Evolutionary conservation across 257 asterid genomes (phyloP).

Genomic region (Rauvolfia tetraphylla): DNA sequence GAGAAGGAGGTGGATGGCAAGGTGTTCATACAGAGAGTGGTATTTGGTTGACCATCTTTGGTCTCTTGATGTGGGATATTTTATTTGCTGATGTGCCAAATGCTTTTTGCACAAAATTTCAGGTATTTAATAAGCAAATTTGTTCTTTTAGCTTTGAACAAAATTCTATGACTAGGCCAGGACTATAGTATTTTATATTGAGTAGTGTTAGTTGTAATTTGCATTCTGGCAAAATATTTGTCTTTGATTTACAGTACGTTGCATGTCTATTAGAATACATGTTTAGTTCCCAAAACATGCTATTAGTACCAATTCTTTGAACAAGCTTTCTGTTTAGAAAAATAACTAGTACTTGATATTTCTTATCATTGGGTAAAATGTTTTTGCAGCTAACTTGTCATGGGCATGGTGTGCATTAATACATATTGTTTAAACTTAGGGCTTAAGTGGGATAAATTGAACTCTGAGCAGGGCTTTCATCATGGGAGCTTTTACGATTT

Average conservation of each 20-base stretch:
- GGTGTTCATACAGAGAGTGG: conserved; percentile 95
- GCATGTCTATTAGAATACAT: too few species aligned
- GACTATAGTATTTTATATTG: neutral
- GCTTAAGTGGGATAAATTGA: neutral
- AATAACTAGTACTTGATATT: too few species aligned
- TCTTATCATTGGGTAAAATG: neutral
- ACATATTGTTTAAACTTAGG: neutral
- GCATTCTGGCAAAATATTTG: too few species aligned
- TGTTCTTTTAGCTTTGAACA: neutral
- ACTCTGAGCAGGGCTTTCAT: neutral
- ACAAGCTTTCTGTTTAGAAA: too few species aligned
- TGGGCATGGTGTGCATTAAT: neutral
- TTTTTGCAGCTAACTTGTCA: neutral
- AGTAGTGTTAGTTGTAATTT: neutral
- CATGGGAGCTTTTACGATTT: neutral
- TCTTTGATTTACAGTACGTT: neutral
- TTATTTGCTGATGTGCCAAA: conserved; percentile 82
- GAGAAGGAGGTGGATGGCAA: conserved; percentile 89
- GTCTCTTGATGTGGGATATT: conserved; percentile 88
- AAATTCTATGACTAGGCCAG: neutral
- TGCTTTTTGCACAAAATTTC: conserved; percentile 77
- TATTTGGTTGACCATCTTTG: conserved; percentile 89
- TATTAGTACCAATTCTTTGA: too few species aligned
- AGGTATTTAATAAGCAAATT: conserved; percentile 41
- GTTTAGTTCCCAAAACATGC: too few species aligned